These are phyloP conservation scores for Wickerhamiella allomyrinae DNA, from an alignment of 805 yeast species.

Conservation along the genomic window DNA sequence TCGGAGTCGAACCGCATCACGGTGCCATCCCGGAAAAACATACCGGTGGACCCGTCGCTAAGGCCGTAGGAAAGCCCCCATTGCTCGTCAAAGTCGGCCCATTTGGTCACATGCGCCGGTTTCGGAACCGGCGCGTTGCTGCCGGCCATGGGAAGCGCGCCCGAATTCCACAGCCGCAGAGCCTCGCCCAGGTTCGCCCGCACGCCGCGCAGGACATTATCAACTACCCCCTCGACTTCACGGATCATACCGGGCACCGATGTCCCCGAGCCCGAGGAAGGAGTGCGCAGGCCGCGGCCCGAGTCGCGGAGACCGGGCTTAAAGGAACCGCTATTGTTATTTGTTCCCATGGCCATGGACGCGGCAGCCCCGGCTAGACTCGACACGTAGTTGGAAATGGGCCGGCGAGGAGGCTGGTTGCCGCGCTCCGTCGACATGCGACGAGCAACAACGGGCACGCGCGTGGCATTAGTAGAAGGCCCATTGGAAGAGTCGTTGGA, in stretches of 20 bases:
- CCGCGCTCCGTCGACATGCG: conserved; percentile 3
- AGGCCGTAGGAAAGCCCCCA: conserved; percentile 92
- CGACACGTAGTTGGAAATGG: conserved; percentile 1
- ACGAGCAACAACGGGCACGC: neutral
- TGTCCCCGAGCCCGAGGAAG: neutral
- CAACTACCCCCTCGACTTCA: neutral
- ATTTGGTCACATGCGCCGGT: conserved; percentile 71
- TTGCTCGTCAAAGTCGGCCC: conserved; percentile 96
- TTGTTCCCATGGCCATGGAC: neutral
- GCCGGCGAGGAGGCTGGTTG: conserved; percentile 2
- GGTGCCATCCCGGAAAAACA: conserved; percentile 70
- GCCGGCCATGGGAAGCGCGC: neutral
- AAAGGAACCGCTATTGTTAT: neutral
- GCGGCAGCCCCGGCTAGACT: conserved; percentile 2
- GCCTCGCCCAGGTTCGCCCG: neutral
- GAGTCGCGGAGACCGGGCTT: neutral
- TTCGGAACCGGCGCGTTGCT: neutral
- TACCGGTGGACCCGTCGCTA: conserved; percentile 82
- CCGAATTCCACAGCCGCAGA: neutral
- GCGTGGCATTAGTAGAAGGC: neutral
- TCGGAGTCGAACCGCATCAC: conserved; percentile 56
- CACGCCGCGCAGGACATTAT: neutral
- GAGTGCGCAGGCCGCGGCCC: neutral
- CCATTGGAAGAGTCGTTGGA: neutral
- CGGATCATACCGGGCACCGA: neutral